Conservation (phyloP, 441 rosid species). For the Raphanus hybrid region DNA sequence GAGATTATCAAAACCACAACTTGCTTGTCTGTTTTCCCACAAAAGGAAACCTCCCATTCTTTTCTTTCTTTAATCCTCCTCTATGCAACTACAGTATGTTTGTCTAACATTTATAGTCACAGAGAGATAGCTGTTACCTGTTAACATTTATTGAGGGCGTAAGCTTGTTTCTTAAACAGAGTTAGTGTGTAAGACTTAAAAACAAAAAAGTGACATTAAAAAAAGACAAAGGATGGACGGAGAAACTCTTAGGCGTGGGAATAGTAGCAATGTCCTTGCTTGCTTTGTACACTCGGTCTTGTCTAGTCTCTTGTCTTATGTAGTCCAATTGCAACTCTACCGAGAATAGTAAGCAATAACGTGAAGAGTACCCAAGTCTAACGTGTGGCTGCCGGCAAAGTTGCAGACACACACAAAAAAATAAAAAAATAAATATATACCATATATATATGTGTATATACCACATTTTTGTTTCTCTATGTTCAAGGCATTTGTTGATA, state of each 20-base stretch:
- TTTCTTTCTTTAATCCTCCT: neutral
- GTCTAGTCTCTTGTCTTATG: conserved; percentile 35
- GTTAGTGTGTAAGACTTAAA: neutral
- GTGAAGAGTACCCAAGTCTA: neutral
- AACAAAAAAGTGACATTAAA: neutral
- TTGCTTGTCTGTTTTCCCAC: conserved; percentile 40
- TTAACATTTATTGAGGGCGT: neutral
- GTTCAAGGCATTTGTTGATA: conserved; percentile 14
- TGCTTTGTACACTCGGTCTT: conserved; percentile 26
- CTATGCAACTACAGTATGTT: neutral
- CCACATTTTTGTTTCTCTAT: conserved; percentile 22
- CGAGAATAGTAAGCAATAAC: conserved; percentile 17
- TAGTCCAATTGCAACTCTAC: conserved; percentile 13
- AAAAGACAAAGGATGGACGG: conserved; percentile 23
- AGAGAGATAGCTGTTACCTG: neutral
- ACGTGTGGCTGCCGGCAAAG: conserved; percentile 28
- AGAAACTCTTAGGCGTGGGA: conserved; percentile 30
- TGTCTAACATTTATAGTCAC: neutral
- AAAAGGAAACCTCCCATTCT: conserved; percentile 33
- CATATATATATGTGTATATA: neutral
- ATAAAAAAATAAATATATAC: too few species aligned
- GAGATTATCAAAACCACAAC: conserved; percentile 39
- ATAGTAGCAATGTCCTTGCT: conserved; percentile 26
- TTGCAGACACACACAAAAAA: conserved; percentile 18
- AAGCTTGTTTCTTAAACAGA: neutral